Evolutionary conservation across 1,284 basidiomycete species (phyloP).

Genomic region (Austroboletus rostrupii): DNA sequence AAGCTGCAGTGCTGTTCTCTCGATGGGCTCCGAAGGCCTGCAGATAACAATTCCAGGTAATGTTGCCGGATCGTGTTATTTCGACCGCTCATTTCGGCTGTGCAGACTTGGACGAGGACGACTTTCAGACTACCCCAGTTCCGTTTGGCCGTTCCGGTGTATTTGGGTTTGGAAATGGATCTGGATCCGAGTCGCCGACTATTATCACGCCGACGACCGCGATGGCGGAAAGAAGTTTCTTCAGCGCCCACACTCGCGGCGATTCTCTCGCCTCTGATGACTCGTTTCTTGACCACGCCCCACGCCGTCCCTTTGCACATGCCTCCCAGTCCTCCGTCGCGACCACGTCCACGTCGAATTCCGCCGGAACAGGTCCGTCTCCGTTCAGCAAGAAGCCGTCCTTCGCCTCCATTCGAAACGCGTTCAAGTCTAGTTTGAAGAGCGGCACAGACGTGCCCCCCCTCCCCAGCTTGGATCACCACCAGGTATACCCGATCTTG

Average conservation of each 20-base stretch:
- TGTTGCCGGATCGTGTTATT: slow-evolving; percentile 6
- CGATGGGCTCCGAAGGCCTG: slow-evolving; percentile 52
- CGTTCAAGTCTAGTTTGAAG: slow-evolving; percentile 73
- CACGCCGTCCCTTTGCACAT: slow-evolving; percentile 57
- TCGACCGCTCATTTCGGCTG: not conserved
- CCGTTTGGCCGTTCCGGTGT: slow-evolving; percentile 59
- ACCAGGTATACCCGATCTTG: slow-evolving; percentile 61
- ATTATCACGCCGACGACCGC: slow-evolving; percentile 43
- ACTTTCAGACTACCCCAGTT: slow-evolving; percentile 56
- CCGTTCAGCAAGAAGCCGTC: slow-evolving; percentile 78
- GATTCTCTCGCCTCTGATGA: slow-evolving; percentile 68
- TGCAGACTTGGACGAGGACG: slow-evolving; percentile 70
- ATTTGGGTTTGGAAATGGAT: slow-evolving; percentile 38
- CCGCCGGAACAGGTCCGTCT: slow-evolving; percentile 31
- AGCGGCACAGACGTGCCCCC: slow-evolving; percentile 55
- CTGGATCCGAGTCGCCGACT: slow-evolving; percentile 66
- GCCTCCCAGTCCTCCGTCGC: slow-evolving; percentile 67
- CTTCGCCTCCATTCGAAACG: slow-evolving; percentile 84
- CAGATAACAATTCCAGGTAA: slow-evolving; percentile 82
- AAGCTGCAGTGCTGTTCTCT: slow-evolving; percentile 4
- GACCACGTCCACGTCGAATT: slow-evolving; percentile 34
- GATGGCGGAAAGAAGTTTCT: slow-evolving; percentile 56
- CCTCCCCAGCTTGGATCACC: slow-evolving; percentile 58
- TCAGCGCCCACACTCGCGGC: slow-evolving; percentile 58
- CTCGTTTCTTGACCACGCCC: slow-evolving; percentile 60